Percentiles rank a stretch among this genome's conserved stretches.
These are phyloP conservation scores for Sporothrix inflata DNA, from an alignment of 2,329 filamentous ascomycete species.

Conservation along the genomic window DNA sequence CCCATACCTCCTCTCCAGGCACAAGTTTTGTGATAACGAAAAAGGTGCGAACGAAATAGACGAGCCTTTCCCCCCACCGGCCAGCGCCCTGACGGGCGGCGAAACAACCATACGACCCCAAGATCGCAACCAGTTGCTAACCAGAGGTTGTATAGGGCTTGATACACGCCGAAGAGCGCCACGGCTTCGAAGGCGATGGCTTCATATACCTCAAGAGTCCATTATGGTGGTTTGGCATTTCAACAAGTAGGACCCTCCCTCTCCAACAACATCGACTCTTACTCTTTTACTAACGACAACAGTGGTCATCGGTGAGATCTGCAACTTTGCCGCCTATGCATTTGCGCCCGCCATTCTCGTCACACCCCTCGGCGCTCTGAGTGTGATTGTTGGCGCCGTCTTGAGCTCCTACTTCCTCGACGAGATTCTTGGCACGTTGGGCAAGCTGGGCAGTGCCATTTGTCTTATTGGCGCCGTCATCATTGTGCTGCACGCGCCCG, in stretches of 20 bases:
- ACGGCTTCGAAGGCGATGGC: slow-evolving; percentile 96
- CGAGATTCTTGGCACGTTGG: slow-evolving; percentile 86
- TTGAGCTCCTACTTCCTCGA: slow-evolving; percentile 92
- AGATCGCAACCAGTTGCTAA: neutral
- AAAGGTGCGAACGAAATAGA: slow-evolving; percentile 64
- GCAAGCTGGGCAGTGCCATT: slow-evolving; percentile 93
- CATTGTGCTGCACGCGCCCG: slow-evolving; percentile 94
- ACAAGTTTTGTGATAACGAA: slow-evolving; percentile 99
- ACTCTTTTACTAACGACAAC: slow-evolving; percentile 25
- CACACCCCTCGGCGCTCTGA: slow-evolving; percentile 89
- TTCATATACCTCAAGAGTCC: slow-evolving; percentile 92
- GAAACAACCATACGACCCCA: neutral
- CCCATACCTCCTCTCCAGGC: slow-evolving; percentile 54
- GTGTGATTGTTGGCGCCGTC: slow-evolving; percentile 92
- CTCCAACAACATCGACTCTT: neutral
- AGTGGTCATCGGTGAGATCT: slow-evolving; percentile 93
- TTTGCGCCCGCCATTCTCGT: slow-evolving; percentile 99
- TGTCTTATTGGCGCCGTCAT: slow-evolving; percentile 96
- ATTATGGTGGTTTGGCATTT: slow-evolving; percentile 96
- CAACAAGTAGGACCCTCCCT: slow-evolving; percentile 68
- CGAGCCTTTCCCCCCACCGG: neutral
- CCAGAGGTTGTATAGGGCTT: slow-evolving; percentile 46
- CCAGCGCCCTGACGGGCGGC: neutral
- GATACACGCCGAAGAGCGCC: slow-evolving; percentile 84
- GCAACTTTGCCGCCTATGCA: slow-evolving; percentile 97